Evolutionary conservation across 257 asterid species (phyloP), one percentile per base, ranked within the genome.

Genomic region (Solanum virginianum): DNA sequence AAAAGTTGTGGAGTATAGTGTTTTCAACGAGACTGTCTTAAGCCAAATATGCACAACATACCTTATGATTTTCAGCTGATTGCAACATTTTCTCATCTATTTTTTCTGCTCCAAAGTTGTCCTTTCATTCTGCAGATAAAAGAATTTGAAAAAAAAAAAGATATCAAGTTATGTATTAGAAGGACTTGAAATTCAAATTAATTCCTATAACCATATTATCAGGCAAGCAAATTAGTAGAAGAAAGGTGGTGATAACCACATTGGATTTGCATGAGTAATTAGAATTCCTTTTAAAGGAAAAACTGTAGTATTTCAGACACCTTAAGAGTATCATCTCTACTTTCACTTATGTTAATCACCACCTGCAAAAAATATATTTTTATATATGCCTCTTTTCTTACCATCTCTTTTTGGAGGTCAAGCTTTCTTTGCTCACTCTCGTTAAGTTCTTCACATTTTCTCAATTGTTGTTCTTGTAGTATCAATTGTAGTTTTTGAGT

Each of bases 41-140:
- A 32, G 82, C 75, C 39, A 84, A 81, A 60, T 55, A 79, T 59
- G 49, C 83, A 69, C 80, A 29, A 18, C 81, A 41, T 54, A 93
- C 98, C 94, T 94, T 91, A 17, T 94, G 98, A 59, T 93, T 95
- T 79, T 93, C 92, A 49, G 93, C 96, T 85, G 94, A 90, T 80
- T 88, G 90, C 87, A 91, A 63, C 90, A 93, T 86, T 20, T 91
- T 86, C 75, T 89, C 91, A 81, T 89, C 93, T 65, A 94, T 86
- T 90, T 91, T 82, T 85, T 84, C 87, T 93, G 99, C 82, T 95
- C 94, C 84, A 84, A 43, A 77, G 91, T 86, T 55, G 98, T 98
- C 90, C 85, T 90, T 84, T 89, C 94, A 90, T 92, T 94, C 99
- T 94, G 93, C 89, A 88, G 66, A 83, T 72, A 86, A 80, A 26